A percentile compares a stretch with the other conserved stretches of the same genome.
Conservation (phyloP, 2,329 filamentous ascomycete species). For the Sclerotinia sclerotiorum region DNA sequence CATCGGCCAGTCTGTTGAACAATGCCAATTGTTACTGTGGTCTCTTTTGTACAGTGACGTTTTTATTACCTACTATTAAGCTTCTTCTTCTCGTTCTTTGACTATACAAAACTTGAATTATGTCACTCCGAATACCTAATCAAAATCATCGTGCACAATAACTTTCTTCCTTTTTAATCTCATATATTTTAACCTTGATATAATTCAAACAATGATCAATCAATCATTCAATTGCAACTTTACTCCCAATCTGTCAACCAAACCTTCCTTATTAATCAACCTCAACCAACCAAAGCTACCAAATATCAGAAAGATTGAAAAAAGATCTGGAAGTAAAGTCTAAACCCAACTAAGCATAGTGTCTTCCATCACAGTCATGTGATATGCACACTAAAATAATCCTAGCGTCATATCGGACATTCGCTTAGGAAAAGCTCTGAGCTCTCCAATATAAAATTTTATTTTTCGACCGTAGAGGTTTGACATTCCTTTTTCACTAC, state of each 20-base stretch:
- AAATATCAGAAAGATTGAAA: too few relatives aligned
- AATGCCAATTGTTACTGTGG: neutral
- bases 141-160: neutral
- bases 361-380: neutral
- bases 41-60: too few relatives aligned
- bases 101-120: neutral
- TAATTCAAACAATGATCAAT: too few relatives aligned
- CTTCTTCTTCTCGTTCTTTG: neutral
- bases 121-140: neutral
- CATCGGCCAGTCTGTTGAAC: neutral
- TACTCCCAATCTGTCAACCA: neutral
- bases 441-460: constrained; percentile 21
- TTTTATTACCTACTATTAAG: too few relatives aligned
- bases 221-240: too few relatives aligned
- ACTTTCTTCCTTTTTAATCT: constrained; percentile 11
- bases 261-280: too few relatives aligned
- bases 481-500: neutral
- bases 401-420: constrained; percentile 14
- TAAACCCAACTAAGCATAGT: neutral
- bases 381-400: neutral
- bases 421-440: constrained; percentile 15
- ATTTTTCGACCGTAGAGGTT: neutral
- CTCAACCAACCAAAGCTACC: neutral
- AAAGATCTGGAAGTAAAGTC: neutral
- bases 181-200: too few relatives aligned